Evolutionary conservation across 805 yeast genomes (phyloP).

Genomic region (Zygotorulaspora sp.): DNA sequence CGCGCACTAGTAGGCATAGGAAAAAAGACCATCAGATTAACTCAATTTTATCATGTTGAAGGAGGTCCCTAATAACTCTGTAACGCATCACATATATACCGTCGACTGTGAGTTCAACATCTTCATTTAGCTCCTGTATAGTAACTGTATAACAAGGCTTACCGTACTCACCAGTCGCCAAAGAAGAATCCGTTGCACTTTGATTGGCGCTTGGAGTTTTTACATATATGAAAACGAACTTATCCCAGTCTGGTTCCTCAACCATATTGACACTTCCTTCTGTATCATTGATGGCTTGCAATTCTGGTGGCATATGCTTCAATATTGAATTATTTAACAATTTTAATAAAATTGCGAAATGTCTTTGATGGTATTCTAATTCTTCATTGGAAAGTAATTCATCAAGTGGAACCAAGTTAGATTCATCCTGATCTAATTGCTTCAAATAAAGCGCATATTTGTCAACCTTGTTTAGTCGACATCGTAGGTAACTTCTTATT

Average conservation of each 20-base stretch:
- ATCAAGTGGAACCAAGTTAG: constrained; percentile 17
- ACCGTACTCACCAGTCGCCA: constrained; percentile 41
- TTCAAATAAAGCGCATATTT: constrained; percentile 57
- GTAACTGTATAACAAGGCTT: constrained; percentile 36
- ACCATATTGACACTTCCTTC: constrained; percentile 70
- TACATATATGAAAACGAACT: constrained; percentile 64
- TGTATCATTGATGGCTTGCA: constrained; percentile 73
- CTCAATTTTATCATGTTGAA: constrained; percentile 41
- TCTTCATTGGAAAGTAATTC: constrained; percentile 54
- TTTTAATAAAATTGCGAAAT: constrained; percentile 57
- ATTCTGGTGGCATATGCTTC: constrained; percentile 56
- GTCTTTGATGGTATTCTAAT: constrained; percentile 59
- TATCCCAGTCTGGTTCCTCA: constrained; percentile 67
- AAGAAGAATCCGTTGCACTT: constrained; percentile 25
- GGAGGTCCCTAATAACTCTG: constrained; percentile 42
- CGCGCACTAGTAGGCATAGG: too few species aligned
- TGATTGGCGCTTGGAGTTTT: constrained; percentile 19
- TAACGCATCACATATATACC: constrained; percentile 76
- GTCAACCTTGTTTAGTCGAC: constrained; percentile 74
- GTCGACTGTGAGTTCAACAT: constrained; percentile 52
- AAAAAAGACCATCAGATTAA: too few species aligned
- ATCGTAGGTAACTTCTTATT: constrained; percentile 73
- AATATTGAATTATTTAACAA: constrained; percentile 67
- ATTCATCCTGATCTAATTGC: constrained; percentile 35
- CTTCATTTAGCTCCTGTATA: constrained; percentile 46